Evolutionary conservation across 192 early-diverging fungal genomes (phyloP).

Genomic region (Backusella circina): DNA sequence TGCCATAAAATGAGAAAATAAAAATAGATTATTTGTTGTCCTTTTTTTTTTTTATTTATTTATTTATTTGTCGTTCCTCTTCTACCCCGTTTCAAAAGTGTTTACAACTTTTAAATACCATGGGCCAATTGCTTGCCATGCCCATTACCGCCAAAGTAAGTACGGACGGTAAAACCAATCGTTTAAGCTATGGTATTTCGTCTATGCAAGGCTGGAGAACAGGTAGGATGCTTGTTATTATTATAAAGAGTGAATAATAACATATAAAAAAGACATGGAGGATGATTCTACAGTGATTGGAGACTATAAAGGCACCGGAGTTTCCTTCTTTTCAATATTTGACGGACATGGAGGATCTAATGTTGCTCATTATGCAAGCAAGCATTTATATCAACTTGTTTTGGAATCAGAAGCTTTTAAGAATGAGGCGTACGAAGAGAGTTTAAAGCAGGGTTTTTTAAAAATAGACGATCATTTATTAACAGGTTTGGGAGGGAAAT

Average conservation of each 20-base stretch:
- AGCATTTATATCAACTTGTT: slow-evolving; percentile 69
- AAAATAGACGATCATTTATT: slow-evolving; percentile 70
- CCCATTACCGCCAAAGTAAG: slow-evolving; percentile 9
- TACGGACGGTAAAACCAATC: slow-evolving; percentile 3
- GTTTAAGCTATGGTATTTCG: slow-evolving; percentile 9
- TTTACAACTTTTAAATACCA: slow-evolving; percentile 16
- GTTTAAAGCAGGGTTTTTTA: slow-evolving; percentile 82
- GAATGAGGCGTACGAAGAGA: slow-evolving; percentile 61
- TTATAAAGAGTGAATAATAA: not conserved
- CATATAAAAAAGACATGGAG: slow-evolving; percentile 73
- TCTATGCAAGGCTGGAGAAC: slow-evolving; percentile 22
- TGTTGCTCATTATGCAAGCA: slow-evolving; percentile 82
- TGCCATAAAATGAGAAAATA: not conserved
- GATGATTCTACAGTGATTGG: slow-evolving; percentile 87
- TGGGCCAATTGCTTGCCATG: slow-evolving; percentile 18
- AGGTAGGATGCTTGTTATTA: not conserved
- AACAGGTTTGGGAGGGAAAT: slow-evolving; percentile 49
- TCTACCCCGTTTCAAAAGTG: slow-evolving; percentile 11
- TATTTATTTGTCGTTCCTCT: slow-evolving; percentile 18
- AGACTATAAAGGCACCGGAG: slow-evolving; percentile 53
- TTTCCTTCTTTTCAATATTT: slow-evolving; percentile 92
- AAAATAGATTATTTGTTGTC: not conserved
- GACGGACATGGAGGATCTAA: slow-evolving; percentile 88
- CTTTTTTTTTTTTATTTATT: not conserved
- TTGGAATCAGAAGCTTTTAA: slow-evolving; percentile 58